Percentiles rank a stretch among this genome's conserved stretches.
Conservation (phyloP, 129 eudicot genomes). For the Pittosporum tobira region DNA sequence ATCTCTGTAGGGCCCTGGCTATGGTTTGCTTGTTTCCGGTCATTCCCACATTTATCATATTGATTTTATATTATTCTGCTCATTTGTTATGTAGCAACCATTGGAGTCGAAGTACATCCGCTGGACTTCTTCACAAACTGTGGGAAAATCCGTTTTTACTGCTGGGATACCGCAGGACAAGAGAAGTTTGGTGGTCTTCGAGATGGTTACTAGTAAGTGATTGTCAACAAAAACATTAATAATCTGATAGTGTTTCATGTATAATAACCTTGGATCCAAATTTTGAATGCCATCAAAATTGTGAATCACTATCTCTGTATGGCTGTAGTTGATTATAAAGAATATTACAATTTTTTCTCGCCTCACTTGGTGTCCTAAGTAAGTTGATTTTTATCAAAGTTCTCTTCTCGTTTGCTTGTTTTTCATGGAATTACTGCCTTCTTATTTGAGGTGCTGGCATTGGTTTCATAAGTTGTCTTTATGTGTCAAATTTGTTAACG, state of each 20-base stretch:
- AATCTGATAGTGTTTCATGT: neutral
- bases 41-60: neutral
- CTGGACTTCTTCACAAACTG: conserved; percentile 51
- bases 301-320: neutral
- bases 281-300: too few relatives aligned
- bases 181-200: conserved; percentile 57
- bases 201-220: conserved; percentile 42
- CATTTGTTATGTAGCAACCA: conserved; percentile 23
- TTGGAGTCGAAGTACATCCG: conserved; percentile 52
- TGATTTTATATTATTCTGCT: neutral
- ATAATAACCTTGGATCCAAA: neutral
- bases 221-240: neutral
- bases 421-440: too few relatives aligned
- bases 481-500: too few relatives aligned
- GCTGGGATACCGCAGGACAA: conserved; percentile 64
- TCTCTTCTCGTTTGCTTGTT: too few relatives aligned
- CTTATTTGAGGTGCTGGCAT: too few relatives aligned
- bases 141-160: conserved; percentile 42
- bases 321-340: neutral
- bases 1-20: too few relatives aligned
- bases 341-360: too few relatives aligned
- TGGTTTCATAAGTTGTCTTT: too few relatives aligned
- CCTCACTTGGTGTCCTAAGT: too few relatives aligned
- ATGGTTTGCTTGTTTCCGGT: neutral
- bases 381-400: too few relatives aligned